Conservation (phyloP, 164 flowering plant species). For the Cinnamomum micranthum region DNA sequence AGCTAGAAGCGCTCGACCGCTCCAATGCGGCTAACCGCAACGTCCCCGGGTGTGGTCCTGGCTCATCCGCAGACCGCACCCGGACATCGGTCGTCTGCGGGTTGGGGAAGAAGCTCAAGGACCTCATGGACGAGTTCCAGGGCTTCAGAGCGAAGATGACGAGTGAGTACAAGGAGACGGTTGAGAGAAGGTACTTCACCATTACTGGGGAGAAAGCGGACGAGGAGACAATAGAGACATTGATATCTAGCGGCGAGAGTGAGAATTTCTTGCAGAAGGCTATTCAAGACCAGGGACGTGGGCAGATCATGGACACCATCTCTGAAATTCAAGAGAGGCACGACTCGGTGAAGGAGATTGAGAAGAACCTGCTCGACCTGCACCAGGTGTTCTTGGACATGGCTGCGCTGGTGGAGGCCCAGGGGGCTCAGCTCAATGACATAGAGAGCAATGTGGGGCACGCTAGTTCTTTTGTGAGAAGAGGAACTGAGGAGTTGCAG, state of each 20-base stretch:
- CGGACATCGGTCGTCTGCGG: slow-evolving; percentile 30
- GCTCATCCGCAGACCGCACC: slow-evolving; percentile 31
- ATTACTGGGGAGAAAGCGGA: slow-evolving; percentile 27
- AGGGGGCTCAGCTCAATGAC: slow-evolving; percentile 32
- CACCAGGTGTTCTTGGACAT: slow-evolving; percentile 40
- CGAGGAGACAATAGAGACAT: slow-evolving; percentile 24
- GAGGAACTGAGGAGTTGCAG: slow-evolving; percentile 25
- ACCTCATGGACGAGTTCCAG: slow-evolving; percentile 35
- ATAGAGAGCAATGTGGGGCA: slow-evolving; percentile 31
- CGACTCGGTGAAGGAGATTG: slow-evolving; percentile 29
- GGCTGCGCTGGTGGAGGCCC: slow-evolving; percentile 35
- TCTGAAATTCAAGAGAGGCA: slow-evolving; percentile 31
- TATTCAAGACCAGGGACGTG: slow-evolving; percentile 29
- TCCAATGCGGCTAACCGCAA: slow-evolving; percentile 26
- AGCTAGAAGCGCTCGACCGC: slow-evolving; percentile 28
- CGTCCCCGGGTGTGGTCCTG: slow-evolving; percentile 31
- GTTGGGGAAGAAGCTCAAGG: slow-evolving; percentile 33
- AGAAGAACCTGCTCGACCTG: slow-evolving; percentile 31
- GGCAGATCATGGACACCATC: slow-evolving; percentile 31
- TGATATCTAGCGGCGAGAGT: slow-evolving; percentile 30
- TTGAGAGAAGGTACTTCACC: slow-evolving; percentile 34
- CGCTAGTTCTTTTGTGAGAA: slow-evolving; percentile 25
- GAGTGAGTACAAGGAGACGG: slow-evolving; percentile 27
- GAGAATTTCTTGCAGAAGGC: slow-evolving; percentile 29
- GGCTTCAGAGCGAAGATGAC: slow-evolving; percentile 16